Evolutionary conservation across 1,284 basidiomycete species (phyloP).

Genomic region (Marasmius oreades): DNA sequence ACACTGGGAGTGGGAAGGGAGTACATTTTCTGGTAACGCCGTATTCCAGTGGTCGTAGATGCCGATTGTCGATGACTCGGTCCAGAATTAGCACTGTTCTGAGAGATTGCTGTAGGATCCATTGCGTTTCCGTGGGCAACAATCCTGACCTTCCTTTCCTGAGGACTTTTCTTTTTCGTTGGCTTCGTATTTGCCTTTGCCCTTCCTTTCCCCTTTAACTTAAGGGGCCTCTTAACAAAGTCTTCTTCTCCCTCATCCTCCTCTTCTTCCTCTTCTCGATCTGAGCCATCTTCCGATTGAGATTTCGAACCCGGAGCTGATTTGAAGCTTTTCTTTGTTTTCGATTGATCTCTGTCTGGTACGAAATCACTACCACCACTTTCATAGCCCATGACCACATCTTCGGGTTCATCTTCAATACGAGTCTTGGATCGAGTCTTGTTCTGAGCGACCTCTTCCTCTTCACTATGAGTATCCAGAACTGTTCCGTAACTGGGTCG

Average conservation of each 20-base stretch:
- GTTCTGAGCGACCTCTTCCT: slow-evolving; percentile 20
- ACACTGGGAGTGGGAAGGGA: slow-evolving; percentile 55
- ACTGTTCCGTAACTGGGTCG: neutral
- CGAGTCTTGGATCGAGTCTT: slow-evolving; percentile 25
- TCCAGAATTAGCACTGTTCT: neutral
- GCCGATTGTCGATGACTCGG: neutral
- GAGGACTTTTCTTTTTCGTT: slow-evolving; percentile 1
- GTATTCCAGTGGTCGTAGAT: slow-evolving; percentile 10
- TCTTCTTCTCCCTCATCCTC: slow-evolving; percentile 22
- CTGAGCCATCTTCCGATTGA: slow-evolving; percentile 11
- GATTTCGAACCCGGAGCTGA: neutral
- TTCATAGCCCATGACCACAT: slow-evolving; percentile 25
- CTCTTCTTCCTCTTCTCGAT: slow-evolving; percentile 20
- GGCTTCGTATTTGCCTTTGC: slow-evolving; percentile 9
- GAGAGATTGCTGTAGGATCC: neutral
- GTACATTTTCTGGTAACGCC: slow-evolving; percentile 39
- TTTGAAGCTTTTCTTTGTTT: neutral
- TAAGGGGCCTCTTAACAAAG: neutral
- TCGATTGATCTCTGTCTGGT: slow-evolving; percentile 18
- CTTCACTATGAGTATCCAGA: neutral
- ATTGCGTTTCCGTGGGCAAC: neutral
- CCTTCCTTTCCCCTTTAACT: slow-evolving; percentile 1
- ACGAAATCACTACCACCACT: slow-evolving; percentile 34
- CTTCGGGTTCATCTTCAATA: neutral
- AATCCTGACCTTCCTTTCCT: neutral